Percentiles rank a stretch among this genome's conserved stretches.
Evolutionary conservation across 371 early-diverging fungal species (phyloP).

Genomic region (Syncephalastrum sp.): DNA sequence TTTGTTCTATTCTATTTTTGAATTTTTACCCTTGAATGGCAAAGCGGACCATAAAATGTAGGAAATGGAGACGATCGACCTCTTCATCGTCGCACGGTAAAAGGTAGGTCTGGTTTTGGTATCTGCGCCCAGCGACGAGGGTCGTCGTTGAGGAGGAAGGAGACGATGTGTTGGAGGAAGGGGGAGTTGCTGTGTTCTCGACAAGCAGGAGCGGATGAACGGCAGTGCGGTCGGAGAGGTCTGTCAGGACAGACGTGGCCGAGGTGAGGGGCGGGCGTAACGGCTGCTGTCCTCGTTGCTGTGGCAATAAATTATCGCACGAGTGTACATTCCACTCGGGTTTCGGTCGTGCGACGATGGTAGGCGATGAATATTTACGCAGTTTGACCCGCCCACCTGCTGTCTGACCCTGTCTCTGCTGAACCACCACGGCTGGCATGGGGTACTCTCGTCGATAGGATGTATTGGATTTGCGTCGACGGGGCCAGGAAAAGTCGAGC

Average conservation of each 20-base stretch:
- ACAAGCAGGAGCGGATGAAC: constrained; percentile 13
- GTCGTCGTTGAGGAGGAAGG: too few species aligned
- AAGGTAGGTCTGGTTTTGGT: constrained; percentile 26
- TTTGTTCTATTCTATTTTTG: not conserved
- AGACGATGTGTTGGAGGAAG: not conserved
- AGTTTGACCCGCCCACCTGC: constrained; percentile 30
- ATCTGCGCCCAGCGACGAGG: constrained; percentile 1
- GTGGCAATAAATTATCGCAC: constrained; percentile 1
- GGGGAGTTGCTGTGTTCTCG: constrained; percentile 23
- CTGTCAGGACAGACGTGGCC: constrained; percentile 5
- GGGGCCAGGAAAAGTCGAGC: constrained; percentile 7
- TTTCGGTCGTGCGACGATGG: constrained; percentile 12
- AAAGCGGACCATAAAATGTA: constrained; percentile 50
- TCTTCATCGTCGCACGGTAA: constrained; percentile 53
- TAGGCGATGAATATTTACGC: constrained; percentile 41
- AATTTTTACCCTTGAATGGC: constrained; percentile 49
- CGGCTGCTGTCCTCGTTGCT: not conserved
- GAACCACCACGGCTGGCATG: constrained; percentile 24
- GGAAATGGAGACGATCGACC: constrained; percentile 37
- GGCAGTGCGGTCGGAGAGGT: not conserved
- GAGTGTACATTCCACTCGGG: constrained; percentile 6
- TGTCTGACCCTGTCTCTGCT: constrained; percentile 5
- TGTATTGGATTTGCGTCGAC: not conserved
- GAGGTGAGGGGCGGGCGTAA: constrained; percentile 8
- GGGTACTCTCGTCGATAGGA: constrained; percentile 34